Evolutionary conservation across 805 yeast species (phyloP), one percentile per base, ranked within the genome.

Genomic region (Metschnikowia continentalis): DNA sequence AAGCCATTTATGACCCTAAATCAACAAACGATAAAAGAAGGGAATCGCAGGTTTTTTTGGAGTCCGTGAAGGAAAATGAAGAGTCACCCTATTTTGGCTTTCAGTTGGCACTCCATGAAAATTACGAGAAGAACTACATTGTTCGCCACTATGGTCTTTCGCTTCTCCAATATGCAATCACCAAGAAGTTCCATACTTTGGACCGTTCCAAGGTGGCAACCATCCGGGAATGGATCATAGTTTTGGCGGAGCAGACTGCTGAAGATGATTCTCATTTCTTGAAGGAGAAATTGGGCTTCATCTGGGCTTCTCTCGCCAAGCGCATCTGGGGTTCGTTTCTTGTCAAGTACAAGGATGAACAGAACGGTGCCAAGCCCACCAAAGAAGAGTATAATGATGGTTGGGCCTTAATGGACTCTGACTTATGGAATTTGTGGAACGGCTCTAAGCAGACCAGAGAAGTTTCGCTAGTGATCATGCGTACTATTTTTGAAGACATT

Each of bases 31-130:
- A 68, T 3, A 77, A 79, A 49, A 67, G 86, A 47, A 73, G 76
- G 41, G 74, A 72, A 51, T 85, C 86, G 6, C 86, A 82, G 59
- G 53, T 49, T 5, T 88, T 89, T 57, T 73, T 94, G 32, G 97
- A 90, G 59, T 73, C 81, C 10, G 80, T 92, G 23, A 91, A 89
- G 63, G 70, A 75, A 41, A 83, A 86, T 54, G 87, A 84, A 8
- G 95, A 91, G 63, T 84, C 96, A 19, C 97, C 99, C 0, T 81
- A 74, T 54, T 90, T 96, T 91, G 97, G 97, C 2, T 92, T 85
- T 68, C 90, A 87, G 65, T 76, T 94, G 52, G 90, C 96, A 1
- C 64, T 81, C 23, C 81, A 81, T 1, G 80, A 82, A 65, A 72
- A 80, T 70, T 72, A 83, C 57, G 69, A 69, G 42, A 73, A 79